Evolutionary conservation across 257 asterid species (phyloP), one percentile per base, ranked within the genome.

Genomic region (Solanum sejunctum): DNA sequence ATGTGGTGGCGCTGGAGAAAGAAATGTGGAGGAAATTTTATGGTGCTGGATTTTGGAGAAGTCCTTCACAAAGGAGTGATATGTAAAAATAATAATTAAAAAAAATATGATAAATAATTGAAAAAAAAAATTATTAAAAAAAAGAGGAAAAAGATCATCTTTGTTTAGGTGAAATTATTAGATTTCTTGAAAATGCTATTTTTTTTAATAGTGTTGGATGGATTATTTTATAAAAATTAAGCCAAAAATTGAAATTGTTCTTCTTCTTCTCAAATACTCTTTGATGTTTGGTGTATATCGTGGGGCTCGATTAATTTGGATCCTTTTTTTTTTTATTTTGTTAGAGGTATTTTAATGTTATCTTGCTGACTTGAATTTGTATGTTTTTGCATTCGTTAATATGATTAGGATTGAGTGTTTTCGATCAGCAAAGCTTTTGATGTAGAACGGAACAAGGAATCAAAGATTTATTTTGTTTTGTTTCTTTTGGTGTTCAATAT

Each of bases 1-100:
- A 91, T 18, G 92, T 90, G 15, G 58, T 88, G 54, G 95, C 91
- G 86, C 90, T 95, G 8, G 98, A 95, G 78, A 91, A 90, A 91
- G 98, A 93, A 86, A 93, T 95, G 98, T 89, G 93, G 87, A 94
- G 91, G 32, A 87, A 83, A 73, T 93, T 93, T 51, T 89, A 90
- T 91, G 64, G 91, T 18, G 92, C 92, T 83, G 98, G 98, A 0
- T 95, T 95, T 85, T 95, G 98, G 98, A 87, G 98, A 90, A 95
- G 98, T 87, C 84, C 88, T 26, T 95, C 98, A 43, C 95, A 92
- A 13, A 88, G 85, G 67, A 84, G 64, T 51, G 92, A 88, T n/a
- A 80, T 63, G 82, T 52, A 51, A 51, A 18, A 69, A 36, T 16
- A 23, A 26, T 28, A 3, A 36, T 36, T 36, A 36, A 36, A 32